phyloP scores from a whole-genome alignment of 202 grass and related monocot genomes.

The Musa balbisiana region DNA sequence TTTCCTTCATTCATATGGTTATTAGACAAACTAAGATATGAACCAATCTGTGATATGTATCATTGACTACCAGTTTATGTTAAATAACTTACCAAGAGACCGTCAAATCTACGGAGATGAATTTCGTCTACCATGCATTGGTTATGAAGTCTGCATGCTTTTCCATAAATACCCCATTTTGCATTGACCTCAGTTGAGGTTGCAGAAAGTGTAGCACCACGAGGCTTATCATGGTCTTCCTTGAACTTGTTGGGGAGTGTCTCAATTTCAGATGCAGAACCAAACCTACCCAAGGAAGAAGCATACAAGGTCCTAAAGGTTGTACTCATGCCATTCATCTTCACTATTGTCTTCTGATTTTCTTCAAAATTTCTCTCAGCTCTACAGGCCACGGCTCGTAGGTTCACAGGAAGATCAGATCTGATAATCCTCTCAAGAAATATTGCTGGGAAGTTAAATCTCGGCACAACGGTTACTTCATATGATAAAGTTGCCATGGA shows the following conservation, averaged over 20 bases:
- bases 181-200: slow-evolving; percentile 35
- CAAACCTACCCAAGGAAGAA: slow-evolving; percentile 33
- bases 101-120: slow-evolving; percentile 94
- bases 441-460: slow-evolving; percentile 88
- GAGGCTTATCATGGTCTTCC: slow-evolving; percentile 27
- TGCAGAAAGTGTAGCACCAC: slow-evolving; percentile 30
- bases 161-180: slow-evolving; percentile 98
- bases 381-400: slow-evolving; percentile 65
- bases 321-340: slow-evolving; percentile 31
- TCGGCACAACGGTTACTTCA: slow-evolving; percentile 84
- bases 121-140: slow-evolving; percentile 87
- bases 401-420: slow-evolving; percentile 87
- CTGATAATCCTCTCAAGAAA: slow-evolving; percentile 94
- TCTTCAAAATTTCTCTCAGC: slow-evolving; percentile 56
- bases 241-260: slow-evolving; percentile 33
- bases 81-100: slow-evolving; percentile 60
- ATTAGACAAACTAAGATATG: slow-evolving; percentile 26
- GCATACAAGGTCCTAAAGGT: slow-evolving; percentile 25
- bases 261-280: slow-evolving; percentile 22
- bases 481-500: slow-evolving; percentile 60
- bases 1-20: slow-evolving; percentile 62
- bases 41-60: slow-evolving; percentile 19
- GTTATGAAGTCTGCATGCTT: slow-evolving; percentile 66
- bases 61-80: slow-evolving; percentile 15
- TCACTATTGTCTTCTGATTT: slow-evolving; percentile 31